Evolutionary conservation across 805 yeast genomes (phyloP).

Genomic region (Nakazawaea populi): DNA sequence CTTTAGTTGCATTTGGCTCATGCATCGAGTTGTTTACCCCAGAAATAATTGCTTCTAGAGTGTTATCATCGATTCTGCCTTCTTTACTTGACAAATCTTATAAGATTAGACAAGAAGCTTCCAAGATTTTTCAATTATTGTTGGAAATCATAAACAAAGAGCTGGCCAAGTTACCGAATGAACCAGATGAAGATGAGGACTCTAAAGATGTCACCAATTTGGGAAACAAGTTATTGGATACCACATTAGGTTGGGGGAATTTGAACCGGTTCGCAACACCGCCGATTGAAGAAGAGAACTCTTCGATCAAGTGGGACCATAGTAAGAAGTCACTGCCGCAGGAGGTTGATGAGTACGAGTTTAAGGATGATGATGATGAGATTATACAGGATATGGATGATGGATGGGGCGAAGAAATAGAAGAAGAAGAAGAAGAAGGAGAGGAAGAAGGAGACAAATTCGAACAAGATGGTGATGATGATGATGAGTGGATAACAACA

Average conservation of each 20-base stretch:
- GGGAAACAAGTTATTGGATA: conserved; percentile 15
- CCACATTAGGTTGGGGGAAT: conserved; percentile 17
- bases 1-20: conserved; percentile 65
- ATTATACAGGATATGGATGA: conserved; percentile 5
- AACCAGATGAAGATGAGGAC: conserved; percentile 13
- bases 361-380: conserved; percentile 5
- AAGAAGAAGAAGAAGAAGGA: conserved; percentile 12
- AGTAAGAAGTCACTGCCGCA: neutral
- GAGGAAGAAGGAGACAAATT: conserved; percentile 1
- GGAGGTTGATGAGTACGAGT: neutral
- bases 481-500: neutral
- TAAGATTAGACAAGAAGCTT: conserved; percentile 69
- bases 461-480: neutral
- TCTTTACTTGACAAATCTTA: conserved; percentile 70
- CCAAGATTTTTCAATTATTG: conserved; percentile 57
- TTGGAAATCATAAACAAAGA: conserved; percentile 46
- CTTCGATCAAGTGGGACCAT: conserved; percentile 7
- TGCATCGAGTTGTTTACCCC: conserved; percentile 64
- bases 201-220: conserved; percentile 6
- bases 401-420: conserved; percentile 13
- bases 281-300: conserved; percentile 17
- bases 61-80: conserved; percentile 81
- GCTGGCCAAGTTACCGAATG: conserved; percentile 29
- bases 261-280: conserved; percentile 11
- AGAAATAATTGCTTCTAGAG: conserved; percentile 70